These are phyloP conservation scores for Tolypocladium sp. DNA, from an alignment of 2,329 filamentous ascomycete genomes.

Conservation along the genomic window DNA sequence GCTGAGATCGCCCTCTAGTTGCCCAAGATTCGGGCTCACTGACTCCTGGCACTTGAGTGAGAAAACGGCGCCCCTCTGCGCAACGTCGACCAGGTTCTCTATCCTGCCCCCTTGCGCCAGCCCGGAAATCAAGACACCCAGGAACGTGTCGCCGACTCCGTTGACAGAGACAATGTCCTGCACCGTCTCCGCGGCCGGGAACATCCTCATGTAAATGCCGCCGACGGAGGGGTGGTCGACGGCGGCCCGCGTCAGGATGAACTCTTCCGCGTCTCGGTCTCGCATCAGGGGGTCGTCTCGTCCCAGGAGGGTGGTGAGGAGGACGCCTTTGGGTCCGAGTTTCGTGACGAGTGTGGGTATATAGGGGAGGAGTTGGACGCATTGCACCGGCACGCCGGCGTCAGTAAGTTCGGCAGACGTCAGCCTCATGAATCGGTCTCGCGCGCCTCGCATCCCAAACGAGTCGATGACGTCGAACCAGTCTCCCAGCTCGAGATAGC, in stretches of 20 bases:
- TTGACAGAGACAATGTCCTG: slow-evolving; percentile 80
- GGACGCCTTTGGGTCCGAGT: slow-evolving; percentile 64
- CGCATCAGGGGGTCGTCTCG: slow-evolving; percentile 59
- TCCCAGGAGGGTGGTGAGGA: slow-evolving; percentile 63
- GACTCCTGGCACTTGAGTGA: slow-evolving; percentile 68
- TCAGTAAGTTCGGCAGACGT: slow-evolving; percentile 62
- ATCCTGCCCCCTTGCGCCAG: slow-evolving; percentile 51
- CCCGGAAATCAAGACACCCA: slow-evolving; percentile 76
- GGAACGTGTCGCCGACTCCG: slow-evolving; percentile 87
- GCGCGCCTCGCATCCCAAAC: slow-evolving; percentile 65
- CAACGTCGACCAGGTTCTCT: slow-evolving; percentile 62
- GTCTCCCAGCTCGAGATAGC: slow-evolving; percentile 56
- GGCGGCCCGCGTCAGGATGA: slow-evolving; percentile 58
- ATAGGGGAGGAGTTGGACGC: slow-evolving; percentile 77
- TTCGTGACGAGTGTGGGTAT: slow-evolving; percentile 81
- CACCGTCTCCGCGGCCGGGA: slow-evolving; percentile 58
- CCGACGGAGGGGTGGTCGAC: slow-evolving; percentile 47
- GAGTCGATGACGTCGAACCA: slow-evolving; percentile 80
- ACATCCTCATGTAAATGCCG: slow-evolving; percentile 73
- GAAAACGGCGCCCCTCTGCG: slow-evolving; percentile 71
- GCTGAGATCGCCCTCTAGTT: slow-evolving; percentile 31
- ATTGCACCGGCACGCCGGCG: slow-evolving; percentile 73
- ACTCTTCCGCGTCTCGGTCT: slow-evolving; percentile 53
- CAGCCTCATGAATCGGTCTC: slow-evolving; percentile 62
- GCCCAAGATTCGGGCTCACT: slow-evolving; percentile 52